Base-by-base conservation (phyloP, 768 basidiomycete genomes). In the Tylopilus subfusipes region DNA sequence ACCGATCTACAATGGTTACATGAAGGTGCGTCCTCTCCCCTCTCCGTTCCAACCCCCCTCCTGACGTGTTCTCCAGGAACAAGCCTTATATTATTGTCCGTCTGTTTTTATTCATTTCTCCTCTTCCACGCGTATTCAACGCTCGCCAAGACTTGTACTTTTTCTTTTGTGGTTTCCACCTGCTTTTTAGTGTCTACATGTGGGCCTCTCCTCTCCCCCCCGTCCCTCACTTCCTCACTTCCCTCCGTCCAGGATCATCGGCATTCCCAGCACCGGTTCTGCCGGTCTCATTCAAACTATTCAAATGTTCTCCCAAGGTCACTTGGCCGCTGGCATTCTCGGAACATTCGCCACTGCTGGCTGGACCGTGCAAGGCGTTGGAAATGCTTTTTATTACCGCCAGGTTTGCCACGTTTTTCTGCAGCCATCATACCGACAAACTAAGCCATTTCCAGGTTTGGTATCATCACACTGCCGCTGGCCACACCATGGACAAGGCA, bases 1-100 rank as follows among this genome's bases (percentile, higher is more conserved):
- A 65, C 95, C 96, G 16, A 90, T 95, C 67, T 98, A 98, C 77
- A 95, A 97, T 63, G 95, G 91, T 50, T 96, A 93, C 76, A 92
- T 93, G 86, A 96, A 97, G 82, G 95, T 87, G 64, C 68, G 76
- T 53, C 33, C 49, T 34, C 40, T 39, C 25, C 33, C 34, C 56
- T 21, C 56, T 52, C 65, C 68, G 60, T 67, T 62, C 58, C 62
- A 63, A 48, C 53, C 52, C 45, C n/a, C 44, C 50, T 47, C 45
- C 56, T 73, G 40, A 67, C 53, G n/a, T 22, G 16, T 18, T 42
- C 38, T 58, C 56, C 72, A 93, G 92, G 91, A 93, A 76, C 92
- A 93, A 83, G 82, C 93, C 4, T 73, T 95, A 68, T 96, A 94
- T 76, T 96, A 90, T 74, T 96, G 92, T 92, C 74, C 73, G 87